Evolutionary conservation across 345 rosid species (phyloP).

Genomic region (Lepidium didymum): DNA sequence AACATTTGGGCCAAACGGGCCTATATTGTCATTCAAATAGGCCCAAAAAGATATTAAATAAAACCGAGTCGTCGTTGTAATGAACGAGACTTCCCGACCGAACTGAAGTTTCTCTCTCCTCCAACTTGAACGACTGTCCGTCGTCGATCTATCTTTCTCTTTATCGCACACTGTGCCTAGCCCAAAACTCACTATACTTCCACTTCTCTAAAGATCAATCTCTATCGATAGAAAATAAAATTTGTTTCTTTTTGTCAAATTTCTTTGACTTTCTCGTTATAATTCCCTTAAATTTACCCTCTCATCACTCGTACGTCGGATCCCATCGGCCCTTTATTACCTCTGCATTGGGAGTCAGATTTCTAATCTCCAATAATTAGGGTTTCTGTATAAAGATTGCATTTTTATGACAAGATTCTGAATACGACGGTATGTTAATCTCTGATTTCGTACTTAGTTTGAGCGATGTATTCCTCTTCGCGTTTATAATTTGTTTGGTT

Average conservation of each 20-base stretch:
- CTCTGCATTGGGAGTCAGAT: not conserved
- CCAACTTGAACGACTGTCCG: not conserved
- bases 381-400: not conserved
- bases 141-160: slow-evolving; percentile 4
- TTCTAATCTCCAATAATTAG: not conserved
- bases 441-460: not conserved
- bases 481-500: not conserved
- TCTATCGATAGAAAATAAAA: not conserved
- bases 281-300: not conserved
- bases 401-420: not conserved
- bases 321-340: not conserved
- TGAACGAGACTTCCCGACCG: slow-evolving; percentile 7
- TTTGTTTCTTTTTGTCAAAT: not conserved
- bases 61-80: not conserved
- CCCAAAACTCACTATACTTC: slow-evolving; percentile 9
- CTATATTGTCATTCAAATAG: not conserved
- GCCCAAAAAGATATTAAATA: not conserved
- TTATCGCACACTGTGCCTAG: slow-evolving; percentile 1
- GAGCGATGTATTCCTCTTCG: not conserved
- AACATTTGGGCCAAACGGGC: not conserved
- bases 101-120: slow-evolving; percentile 9
- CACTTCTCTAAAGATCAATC: not conserved
- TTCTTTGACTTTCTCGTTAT: not conserved
- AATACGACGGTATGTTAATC: slow-evolving; percentile 6
- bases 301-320: not conserved